A percentile compares a stretch with the other conserved stretches of the same genome.
phyloP scores from a whole-genome alignment of 768 basidiomycete species.

The Hypholoma fasciculare region DNA sequence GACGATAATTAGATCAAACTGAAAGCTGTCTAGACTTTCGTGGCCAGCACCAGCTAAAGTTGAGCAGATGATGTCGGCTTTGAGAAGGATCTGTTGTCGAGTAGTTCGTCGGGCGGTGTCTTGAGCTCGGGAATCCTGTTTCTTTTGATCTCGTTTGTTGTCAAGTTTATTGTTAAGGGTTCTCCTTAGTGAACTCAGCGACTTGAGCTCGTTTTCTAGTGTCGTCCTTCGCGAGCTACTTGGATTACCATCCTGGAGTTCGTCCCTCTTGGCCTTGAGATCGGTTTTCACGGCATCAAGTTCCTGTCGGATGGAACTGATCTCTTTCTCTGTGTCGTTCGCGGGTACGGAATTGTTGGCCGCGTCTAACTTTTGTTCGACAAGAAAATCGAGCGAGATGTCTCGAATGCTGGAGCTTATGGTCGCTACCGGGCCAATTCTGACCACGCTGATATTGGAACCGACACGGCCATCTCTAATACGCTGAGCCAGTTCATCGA shows the following conservation, averaged over 20 bases:
- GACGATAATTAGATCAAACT: conserved; percentile 95
- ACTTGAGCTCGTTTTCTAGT: conserved; percentile 70
- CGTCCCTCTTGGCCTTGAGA: conserved; percentile 57
- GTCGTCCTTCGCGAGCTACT: conserved; percentile 51
- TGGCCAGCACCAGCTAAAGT: conserved; percentile 95
- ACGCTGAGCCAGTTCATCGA: conserved; percentile 92
- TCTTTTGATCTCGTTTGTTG: conserved; percentile 77
- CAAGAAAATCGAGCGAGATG: conserved; percentile 82
- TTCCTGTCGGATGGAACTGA: conserved; percentile 60
- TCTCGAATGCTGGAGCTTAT: conserved; percentile 83
- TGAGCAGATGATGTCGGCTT: conserved; percentile 92
- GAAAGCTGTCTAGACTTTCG: conserved; percentile 76
- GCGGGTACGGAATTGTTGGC: conserved; percentile 28
- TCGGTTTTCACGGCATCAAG: conserved; percentile 66
- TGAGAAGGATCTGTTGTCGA: conserved; percentile 72
- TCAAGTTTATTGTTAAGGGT: conserved; percentile 70
- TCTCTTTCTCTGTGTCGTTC: conserved; percentile 57
- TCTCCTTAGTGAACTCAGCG: conserved; percentile 65
- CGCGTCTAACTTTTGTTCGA: conserved; percentile 68
- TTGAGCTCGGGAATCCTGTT: conserved; percentile 75
- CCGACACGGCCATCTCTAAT: conserved; percentile 77
- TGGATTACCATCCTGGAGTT: conserved; percentile 56
- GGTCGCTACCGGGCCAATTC: conserved; percentile 77
- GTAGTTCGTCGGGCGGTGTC: conserved; percentile 79
- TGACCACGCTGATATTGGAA: conserved; percentile 76